Evolutionary conservation across 352 stramenopile species (phyloP).

Genomic region (Pythium dissimile): DNA sequence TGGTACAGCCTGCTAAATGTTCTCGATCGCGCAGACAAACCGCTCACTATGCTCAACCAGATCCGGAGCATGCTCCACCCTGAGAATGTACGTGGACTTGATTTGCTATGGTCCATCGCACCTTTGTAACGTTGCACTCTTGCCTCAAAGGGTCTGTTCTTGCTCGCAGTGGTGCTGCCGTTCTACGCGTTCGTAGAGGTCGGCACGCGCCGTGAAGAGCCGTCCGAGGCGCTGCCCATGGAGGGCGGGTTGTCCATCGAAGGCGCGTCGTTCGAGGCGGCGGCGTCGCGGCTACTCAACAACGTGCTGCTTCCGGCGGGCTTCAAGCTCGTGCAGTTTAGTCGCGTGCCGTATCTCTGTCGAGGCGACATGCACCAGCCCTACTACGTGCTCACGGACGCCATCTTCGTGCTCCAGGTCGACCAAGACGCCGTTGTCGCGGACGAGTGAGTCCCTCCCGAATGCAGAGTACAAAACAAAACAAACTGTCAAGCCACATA

Average conservation of each 20-base stretch:
- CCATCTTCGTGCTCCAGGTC: conserved; percentile 77
- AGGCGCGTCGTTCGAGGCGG: conserved; percentile 60
- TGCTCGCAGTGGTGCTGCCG: conserved; percentile 75
- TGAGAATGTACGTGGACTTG: conserved; percentile 34
- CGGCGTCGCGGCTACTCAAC: conserved; percentile 50
- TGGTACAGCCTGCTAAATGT: conserved; percentile 80
- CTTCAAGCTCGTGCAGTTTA: conserved; percentile 79
- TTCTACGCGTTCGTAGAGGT: conserved; percentile 82
- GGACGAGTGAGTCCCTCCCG: background rate
- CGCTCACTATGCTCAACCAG: conserved; percentile 69
- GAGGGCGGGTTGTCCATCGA: conserved; percentile 55
- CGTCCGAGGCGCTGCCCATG: conserved; percentile 69
- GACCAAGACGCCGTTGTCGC: conserved; percentile 19
- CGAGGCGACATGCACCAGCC: conserved; percentile 71
- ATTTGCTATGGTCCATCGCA: background rate
- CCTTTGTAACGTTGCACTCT: background rate
- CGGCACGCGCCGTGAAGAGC: conserved; percentile 57
- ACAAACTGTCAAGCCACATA: background rate
- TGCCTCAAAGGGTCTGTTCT: conserved; percentile 54
- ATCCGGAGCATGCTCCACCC: conserved; percentile 74
- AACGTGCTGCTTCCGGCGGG: conserved; percentile 68
- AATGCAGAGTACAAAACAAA: too few relatives aligned
- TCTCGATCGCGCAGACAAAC: conserved; percentile 75
- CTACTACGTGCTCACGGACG: conserved; percentile 85
- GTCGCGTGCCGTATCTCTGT: conserved; percentile 80